Percentiles rank a stretch among this genome's conserved stretches.
phyloP scores from a whole-genome alignment of 2,329 filamentous ascomycete genomes.

The Fusarium sp. region DNA sequence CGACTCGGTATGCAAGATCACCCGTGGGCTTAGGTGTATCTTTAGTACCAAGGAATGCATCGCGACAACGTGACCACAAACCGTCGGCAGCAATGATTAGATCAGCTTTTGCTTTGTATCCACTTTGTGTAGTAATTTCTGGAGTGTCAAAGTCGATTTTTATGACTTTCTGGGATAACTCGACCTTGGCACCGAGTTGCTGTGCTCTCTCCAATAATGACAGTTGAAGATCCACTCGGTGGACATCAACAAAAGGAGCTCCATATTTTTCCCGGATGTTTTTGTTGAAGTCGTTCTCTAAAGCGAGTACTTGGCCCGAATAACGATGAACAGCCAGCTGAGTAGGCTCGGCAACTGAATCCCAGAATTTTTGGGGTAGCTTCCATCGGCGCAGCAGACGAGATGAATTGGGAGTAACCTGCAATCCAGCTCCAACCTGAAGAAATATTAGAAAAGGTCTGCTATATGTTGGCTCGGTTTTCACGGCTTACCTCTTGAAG shows the following conservation, averaged over 20 bases:
- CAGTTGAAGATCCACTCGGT: slow-evolving; percentile 72
- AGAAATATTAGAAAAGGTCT: not conserved
- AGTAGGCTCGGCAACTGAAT: slow-evolving; percentile 58
- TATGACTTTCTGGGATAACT: slow-evolving; percentile 62
- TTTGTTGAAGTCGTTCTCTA: slow-evolving; percentile 64
- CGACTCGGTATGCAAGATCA: slow-evolving; percentile 74
- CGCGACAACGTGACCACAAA: slow-evolving; percentile 70
- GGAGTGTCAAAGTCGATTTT: slow-evolving; percentile 63
- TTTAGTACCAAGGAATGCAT: slow-evolving; percentile 60
- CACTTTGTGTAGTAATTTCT: slow-evolving; percentile 57
- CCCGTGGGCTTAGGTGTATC: slow-evolving; percentile 70
- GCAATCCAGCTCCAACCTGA: slow-evolving; percentile 64
- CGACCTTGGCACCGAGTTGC: slow-evolving; percentile 65
- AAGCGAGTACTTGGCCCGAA: slow-evolving; percentile 62
- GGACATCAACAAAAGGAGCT: slow-evolving; percentile 71
- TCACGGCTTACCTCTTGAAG: slow-evolving; percentile 52
- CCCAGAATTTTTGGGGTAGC: slow-evolving; percentile 60
- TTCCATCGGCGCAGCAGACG: slow-evolving; percentile 65
- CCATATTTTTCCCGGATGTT: slow-evolving; percentile 68
- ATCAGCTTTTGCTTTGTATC: slow-evolving; percentile 48
- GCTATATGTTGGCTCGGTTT: not conserved
- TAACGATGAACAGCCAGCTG: slow-evolving; percentile 67
- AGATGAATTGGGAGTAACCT: slow-evolving; percentile 65
- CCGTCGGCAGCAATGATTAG: slow-evolving; percentile 73
- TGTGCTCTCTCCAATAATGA: slow-evolving; percentile 65